These are phyloP conservation scores for Coleophoma eucalyptorum DNA, from an alignment of 2,329 filamentous ascomycete species.

Conservation along the genomic window DNA sequence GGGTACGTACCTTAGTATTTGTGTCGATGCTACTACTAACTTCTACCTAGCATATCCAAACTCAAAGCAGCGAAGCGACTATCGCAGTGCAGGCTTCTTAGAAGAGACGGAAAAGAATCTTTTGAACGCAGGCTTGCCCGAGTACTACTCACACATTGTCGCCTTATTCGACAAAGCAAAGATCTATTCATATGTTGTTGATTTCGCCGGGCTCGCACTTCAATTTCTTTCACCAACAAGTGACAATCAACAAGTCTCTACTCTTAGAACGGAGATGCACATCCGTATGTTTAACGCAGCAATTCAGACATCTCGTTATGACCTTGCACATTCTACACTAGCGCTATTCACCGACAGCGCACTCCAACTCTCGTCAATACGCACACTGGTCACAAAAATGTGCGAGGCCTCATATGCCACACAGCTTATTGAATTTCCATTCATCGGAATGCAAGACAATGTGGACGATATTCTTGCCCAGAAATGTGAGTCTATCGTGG, in stretches of 20 bases:
- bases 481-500: slow-evolving; percentile 65
- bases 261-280: slow-evolving; percentile 66
- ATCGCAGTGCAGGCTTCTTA: slow-evolving; percentile 63
- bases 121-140: slow-evolving; percentile 68
- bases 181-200: slow-evolving; percentile 75
- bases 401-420: slow-evolving; percentile 62
- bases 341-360: slow-evolving; percentile 67
- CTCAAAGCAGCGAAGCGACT: slow-evolving; percentile 28
- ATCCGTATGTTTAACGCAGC: slow-evolving; percentile 81
- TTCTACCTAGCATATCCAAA: slow-evolving; percentile 17
- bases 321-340: slow-evolving; percentile 77
- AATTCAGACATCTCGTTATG: slow-evolving; percentile 73
- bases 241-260: slow-evolving; percentile 6
- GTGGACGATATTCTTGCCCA: slow-evolving; percentile 76
- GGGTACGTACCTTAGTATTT: slow-evolving; percentile 51
- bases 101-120: slow-evolving; percentile 70
- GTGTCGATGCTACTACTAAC: slow-evolving; percentile 7
- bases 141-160: slow-evolving; percentile 85
- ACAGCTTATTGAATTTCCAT: slow-evolving; percentile 72
- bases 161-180: slow-evolving; percentile 75
- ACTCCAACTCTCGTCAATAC: slow-evolving; percentile 69
- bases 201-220: slow-evolving; percentile 75
- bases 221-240: slow-evolving; percentile 44
- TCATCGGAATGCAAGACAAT: slow-evolving; percentile 70
- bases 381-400: slow-evolving; percentile 66